phyloP scores from a whole-genome alignment of 1,139 yeast genomes.

The Geotrichum cucujoidarum region DNA sequence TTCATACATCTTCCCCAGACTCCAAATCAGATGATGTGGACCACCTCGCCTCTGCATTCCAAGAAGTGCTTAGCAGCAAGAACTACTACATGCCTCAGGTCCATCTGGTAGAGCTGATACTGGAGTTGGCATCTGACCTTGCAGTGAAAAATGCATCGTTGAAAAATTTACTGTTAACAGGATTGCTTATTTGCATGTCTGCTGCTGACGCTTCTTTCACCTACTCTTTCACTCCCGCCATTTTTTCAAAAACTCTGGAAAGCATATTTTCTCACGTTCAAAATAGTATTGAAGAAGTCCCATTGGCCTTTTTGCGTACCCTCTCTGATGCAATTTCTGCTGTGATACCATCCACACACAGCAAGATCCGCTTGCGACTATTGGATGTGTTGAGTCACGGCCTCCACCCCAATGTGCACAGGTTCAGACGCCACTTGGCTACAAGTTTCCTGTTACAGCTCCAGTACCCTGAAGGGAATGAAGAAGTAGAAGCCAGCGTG shows the following conservation, averaged over 20 bases:
- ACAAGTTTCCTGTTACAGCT: neutral
- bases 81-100: conserved; percentile 2
- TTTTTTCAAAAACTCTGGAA: neutral
- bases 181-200: neutral
- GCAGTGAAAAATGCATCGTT: neutral
- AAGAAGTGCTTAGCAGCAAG: neutral
- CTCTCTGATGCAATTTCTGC: too few species aligned
- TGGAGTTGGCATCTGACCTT: neutral
- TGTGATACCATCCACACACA: too few species aligned
- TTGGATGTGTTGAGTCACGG: conserved; percentile 3
- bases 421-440: conserved; percentile 1
- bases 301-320: neutral
- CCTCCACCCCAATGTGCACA: neutral
- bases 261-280: neutral
- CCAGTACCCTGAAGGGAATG: neutral
- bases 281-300: neutral
- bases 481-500: neutral
- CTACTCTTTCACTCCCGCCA: neutral
- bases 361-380: neutral
- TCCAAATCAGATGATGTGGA: neutral
- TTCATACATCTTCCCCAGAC: neutral
- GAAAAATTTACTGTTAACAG: neutral
- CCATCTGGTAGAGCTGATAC: neutral
- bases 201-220: conserved; percentile 5
- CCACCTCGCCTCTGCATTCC: neutral